Percentiles rank a stretch among this genome's conserved stretches.
Conservation (phyloP, 1,284 basidiomycete genomes). For the Rhodotorula sp. region DNA sequence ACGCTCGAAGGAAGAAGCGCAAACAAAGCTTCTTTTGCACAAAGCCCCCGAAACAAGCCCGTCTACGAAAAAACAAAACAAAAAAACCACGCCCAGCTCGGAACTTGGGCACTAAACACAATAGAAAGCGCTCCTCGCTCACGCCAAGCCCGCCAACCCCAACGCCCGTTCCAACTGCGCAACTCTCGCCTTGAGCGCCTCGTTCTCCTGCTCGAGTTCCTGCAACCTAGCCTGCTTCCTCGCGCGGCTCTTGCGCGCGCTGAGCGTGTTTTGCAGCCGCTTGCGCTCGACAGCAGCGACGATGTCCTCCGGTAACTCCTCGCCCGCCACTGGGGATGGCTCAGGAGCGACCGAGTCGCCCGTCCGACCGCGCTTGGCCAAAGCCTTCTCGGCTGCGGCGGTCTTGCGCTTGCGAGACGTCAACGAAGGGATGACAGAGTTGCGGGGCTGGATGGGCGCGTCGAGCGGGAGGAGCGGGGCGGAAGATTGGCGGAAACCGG, state of each 20-base stretch:
- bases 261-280: conserved; percentile 75
- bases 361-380: conserved; percentile 46
- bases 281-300: conserved; percentile 67
- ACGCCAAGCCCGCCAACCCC: too few species aligned
- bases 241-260: conserved; percentile 68
- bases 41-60: too few species aligned
- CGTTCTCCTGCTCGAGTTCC: conserved; percentile 59
- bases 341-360: conserved; percentile 50
- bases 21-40: too few species aligned
- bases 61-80: not conserved
- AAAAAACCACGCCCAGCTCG: not conserved
- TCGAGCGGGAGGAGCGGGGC: conserved; percentile 29
- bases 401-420: conserved; percentile 63
- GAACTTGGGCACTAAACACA: too few species aligned
- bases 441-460: conserved; percentile 50
- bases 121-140: too few species aligned
- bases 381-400: conserved; percentile 52
- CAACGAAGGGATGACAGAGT: conserved; percentile 58
- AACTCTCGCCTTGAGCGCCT: conserved; percentile 38
- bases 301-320: conserved; percentile 49
- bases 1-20: too few species aligned
- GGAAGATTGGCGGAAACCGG: conserved; percentile 29
- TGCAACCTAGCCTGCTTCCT: conserved; percentile 70
- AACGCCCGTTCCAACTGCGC: conserved; percentile 8
- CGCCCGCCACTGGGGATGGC: conserved; percentile 48